Conservation (phyloP, 805 yeast species). For the Saccharomycopsis vini region DNA sequence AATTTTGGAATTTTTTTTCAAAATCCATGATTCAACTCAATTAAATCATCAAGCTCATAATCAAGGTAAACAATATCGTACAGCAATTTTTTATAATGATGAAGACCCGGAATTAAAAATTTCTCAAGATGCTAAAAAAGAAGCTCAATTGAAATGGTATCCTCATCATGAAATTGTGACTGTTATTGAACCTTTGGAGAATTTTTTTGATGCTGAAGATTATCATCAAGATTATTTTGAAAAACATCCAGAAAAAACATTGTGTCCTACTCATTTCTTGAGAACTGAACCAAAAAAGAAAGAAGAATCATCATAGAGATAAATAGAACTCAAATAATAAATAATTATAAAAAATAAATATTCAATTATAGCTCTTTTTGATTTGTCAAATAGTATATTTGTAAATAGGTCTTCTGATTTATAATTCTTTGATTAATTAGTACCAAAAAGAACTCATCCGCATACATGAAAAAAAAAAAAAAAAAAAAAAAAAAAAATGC, state of each 20-base stretch:
- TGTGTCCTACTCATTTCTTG: constrained; percentile 80
- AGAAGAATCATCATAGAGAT: no score
- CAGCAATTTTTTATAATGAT: constrained; percentile 61
- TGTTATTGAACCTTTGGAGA: constrained; percentile 51
- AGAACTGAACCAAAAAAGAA: constrained; percentile 31
- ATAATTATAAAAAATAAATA: no score
- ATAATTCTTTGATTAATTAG: no score
- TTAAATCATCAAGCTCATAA: constrained; percentile 79
- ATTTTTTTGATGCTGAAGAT: constrained; percentile 89
- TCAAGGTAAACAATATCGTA: constrained; percentile 80
- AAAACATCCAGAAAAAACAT: constrained; percentile 76
- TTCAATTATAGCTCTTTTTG: no score
- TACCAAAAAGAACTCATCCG: no score
- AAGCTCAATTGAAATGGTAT: constrained; percentile 65
- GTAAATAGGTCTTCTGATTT: no score
- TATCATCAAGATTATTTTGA: constrained; percentile 80
- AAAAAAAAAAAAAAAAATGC: no score
- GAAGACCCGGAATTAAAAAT: no score
- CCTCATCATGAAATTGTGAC: constrained; percentile 63
- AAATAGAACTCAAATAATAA: no score
- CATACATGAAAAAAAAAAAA: no score
- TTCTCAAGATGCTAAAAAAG: constrained; percentile 39
- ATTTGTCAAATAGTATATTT: no score
- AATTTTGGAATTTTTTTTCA: constrained; percentile 73
- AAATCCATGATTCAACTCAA: constrained; percentile 92